phyloP scores from a whole-genome alignment of 2,329 filamentous ascomycete genomes.

The Dactylellina drechsleri region DNA sequence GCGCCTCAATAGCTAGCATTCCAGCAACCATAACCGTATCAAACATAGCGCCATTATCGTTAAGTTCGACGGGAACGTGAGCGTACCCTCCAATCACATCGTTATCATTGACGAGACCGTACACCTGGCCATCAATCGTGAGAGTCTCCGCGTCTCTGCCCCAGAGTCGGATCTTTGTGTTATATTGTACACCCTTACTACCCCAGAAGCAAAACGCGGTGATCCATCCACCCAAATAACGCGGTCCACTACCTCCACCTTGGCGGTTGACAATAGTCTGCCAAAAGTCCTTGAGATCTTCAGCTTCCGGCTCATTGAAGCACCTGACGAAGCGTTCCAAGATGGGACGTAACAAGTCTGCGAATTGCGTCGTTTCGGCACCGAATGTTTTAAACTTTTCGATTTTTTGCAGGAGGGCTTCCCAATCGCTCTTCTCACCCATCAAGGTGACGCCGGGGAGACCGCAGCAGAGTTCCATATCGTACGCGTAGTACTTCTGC shows the following conservation, averaged over 20 bases:
- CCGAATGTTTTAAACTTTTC: constrained; percentile 65
- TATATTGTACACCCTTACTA: constrained; percentile 60
- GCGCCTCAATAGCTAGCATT: constrained; percentile 56
- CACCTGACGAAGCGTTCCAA: constrained; percentile 64
- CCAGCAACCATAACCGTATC: constrained; percentile 60
- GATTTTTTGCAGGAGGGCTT: constrained; percentile 62
- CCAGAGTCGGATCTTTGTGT: constrained; percentile 2
- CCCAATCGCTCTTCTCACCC: constrained; percentile 65
- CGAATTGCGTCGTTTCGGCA: constrained; percentile 62
- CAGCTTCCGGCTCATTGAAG: constrained; percentile 62
- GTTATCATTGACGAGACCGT: constrained; percentile 57
- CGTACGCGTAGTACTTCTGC: constrained; percentile 66
- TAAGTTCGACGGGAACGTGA: constrained; percentile 60
- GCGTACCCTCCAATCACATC: constrained; percentile 59
- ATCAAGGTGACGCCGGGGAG: constrained; percentile 67
- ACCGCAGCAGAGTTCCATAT: constrained; percentile 62
- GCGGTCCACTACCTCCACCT: constrained; percentile 60
- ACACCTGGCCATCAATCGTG: constrained; percentile 56
- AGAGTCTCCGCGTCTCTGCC: constrained; percentile 23
- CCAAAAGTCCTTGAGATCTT: constrained; percentile 64
- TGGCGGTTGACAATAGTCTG: constrained; percentile 59
- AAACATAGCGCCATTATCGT: constrained; percentile 59
- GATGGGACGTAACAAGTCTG: constrained; percentile 63
- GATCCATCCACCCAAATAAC: constrained; percentile 65
- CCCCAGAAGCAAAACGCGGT: constrained; percentile 66